These are phyloP conservation scores for Hebeloma cylindrosporum DNA, from an alignment of 768 basidiomycete species.

Conservation along the genomic window DNA sequence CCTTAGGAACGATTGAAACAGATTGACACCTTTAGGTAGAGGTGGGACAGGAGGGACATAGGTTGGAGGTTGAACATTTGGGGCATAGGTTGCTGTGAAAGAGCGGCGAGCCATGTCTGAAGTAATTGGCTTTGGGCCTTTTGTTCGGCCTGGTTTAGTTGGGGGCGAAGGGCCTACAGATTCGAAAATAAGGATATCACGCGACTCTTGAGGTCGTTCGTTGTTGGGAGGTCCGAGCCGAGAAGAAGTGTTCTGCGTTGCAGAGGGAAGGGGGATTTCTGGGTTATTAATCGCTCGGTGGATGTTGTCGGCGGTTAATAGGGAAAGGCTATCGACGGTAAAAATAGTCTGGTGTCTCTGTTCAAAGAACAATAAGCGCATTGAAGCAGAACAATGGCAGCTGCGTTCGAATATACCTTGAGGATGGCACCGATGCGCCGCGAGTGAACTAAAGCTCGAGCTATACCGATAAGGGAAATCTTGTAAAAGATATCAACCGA, in stretches of 20 bases:
- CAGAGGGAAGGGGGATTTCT: conserved; percentile 13
- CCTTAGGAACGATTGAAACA: conserved; percentile 37
- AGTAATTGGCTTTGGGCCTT: background rate
- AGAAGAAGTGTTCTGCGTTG: conserved; percentile 7
- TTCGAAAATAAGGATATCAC: conserved; percentile 1
- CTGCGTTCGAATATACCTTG: conserved; percentile 34
- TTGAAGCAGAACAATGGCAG: conserved; percentile 21
- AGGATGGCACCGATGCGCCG: conserved; percentile 46
- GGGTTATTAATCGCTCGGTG: conserved; percentile 31
- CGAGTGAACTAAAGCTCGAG: conserved; percentile 47
- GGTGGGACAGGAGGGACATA: conserved; percentile 18
- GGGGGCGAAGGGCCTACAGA: conserved; percentile 7
- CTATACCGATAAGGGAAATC: conserved; percentile 26
- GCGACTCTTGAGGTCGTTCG: conserved; percentile 7
- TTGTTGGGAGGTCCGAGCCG: conserved; percentile 7
- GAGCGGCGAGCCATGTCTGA: conserved; percentile 30
- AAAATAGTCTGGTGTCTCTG: conserved; percentile 47
- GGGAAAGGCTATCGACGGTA: conserved; percentile 44
- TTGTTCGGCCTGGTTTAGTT: conserved; percentile 5
- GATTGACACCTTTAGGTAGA: conserved; percentile 29
- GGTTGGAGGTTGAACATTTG: conserved; percentile 20
- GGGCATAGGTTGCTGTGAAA: conserved; percentile 34
- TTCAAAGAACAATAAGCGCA: conserved; percentile 22
- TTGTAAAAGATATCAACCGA: conserved; percentile 6
- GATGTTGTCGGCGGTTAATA: conserved; percentile 42